Conservation (phyloP, 352 stramenopile species). For the Globisporangium rhizosaccharum region DNA sequence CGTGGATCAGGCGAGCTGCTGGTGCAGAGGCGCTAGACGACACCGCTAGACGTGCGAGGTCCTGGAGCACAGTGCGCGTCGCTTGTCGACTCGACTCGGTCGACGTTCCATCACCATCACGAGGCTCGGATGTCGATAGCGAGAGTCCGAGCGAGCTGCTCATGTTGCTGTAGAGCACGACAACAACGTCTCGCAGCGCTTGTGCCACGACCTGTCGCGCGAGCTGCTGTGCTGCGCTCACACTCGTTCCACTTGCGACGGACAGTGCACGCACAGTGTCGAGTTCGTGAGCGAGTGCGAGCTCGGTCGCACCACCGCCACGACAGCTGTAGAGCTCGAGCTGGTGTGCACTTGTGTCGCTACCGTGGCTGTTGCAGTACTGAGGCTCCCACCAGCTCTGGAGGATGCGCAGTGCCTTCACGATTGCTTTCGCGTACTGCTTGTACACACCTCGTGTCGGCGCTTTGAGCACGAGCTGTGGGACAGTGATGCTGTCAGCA, state of each 20-base stretch:
- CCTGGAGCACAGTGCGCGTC: slow-evolving; percentile 22
- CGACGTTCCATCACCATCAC: not conserved
- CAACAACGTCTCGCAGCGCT: slow-evolving; percentile 32
- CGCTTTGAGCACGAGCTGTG: slow-evolving; percentile 52
- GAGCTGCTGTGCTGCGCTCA: slow-evolving; percentile 1
- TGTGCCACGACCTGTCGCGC: slow-evolving; percentile 18
- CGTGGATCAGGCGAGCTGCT: not conserved
- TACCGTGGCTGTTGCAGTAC: not conserved
- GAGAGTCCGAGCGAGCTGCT: not conserved
- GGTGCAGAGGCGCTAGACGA: slow-evolving; percentile 1
- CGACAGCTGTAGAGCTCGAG: slow-evolving; percentile 23
- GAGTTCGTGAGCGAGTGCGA: slow-evolving; percentile 27
- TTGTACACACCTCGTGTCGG: slow-evolving; percentile 59
- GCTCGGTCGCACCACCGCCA: slow-evolving; percentile 43
- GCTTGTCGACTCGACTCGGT: slow-evolving; percentile 14
- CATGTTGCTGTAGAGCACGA: slow-evolving; percentile 23
- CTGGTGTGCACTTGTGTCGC: not conserved
- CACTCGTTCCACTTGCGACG: not conserved
- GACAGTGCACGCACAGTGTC: not conserved
- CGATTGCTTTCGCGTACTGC: slow-evolving; percentile 50
- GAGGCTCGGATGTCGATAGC: slow-evolving; percentile 1
- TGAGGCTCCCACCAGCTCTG: slow-evolving; percentile 27
- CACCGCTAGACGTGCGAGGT: slow-evolving; percentile 5
- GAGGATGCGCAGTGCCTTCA: slow-evolving; percentile 57
- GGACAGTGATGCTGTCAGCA: slow-evolving; percentile 14